phyloP scores from a whole-genome alignment of 2,329 filamentous ascomycete species.

The Colletotrichum caudatum region DNA sequence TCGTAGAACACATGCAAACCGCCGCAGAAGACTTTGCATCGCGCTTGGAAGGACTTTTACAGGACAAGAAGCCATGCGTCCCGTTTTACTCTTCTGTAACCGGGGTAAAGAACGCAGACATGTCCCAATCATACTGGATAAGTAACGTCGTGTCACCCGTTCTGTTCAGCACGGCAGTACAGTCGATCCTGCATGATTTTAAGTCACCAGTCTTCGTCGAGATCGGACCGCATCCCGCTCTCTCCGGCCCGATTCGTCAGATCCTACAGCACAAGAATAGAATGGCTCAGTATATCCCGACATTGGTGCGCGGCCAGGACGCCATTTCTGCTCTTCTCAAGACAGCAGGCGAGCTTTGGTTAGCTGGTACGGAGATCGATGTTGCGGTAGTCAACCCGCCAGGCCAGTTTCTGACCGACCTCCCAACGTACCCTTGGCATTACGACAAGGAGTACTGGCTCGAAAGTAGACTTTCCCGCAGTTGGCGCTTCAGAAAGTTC shows the following conservation, averaged over 20 bases:
- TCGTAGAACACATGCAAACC: constrained; percentile 33
- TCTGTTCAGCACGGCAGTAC: constrained; percentile 55
- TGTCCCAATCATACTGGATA: constrained; percentile 57
- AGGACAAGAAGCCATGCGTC: neutral
- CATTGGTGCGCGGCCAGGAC: constrained; percentile 21
- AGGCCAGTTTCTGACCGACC: constrained; percentile 23
- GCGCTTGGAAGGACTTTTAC: constrained; percentile 26
- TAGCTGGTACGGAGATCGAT: constrained; percentile 13
- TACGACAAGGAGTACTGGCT: constrained; percentile 32
- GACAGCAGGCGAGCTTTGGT: constrained; percentile 39
- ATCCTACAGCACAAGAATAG: constrained; percentile 54
- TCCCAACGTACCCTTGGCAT: constrained; percentile 30
- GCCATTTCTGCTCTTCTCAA: constrained; percentile 26
- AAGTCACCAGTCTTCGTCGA: constrained; percentile 55
- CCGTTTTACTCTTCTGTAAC: constrained; percentile 40
- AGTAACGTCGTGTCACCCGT: constrained; percentile 56
- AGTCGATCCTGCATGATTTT: constrained; percentile 21
- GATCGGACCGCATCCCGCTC: constrained; percentile 62
- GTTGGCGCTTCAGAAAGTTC: constrained; percentile 22
- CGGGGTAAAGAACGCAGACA: constrained; percentile 37
- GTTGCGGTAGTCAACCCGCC: constrained; percentile 13
- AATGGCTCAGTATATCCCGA: constrained; percentile 16
- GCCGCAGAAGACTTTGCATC: constrained; percentile 15
- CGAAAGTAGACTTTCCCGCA: constrained; percentile 24
- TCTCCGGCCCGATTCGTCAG: constrained; percentile 63